A percentile compares a stretch with the other conserved stretches of the same genome.
Conservation (phyloP, 1,139 yeast genomes). For the Williopsis jadinii region DNA sequence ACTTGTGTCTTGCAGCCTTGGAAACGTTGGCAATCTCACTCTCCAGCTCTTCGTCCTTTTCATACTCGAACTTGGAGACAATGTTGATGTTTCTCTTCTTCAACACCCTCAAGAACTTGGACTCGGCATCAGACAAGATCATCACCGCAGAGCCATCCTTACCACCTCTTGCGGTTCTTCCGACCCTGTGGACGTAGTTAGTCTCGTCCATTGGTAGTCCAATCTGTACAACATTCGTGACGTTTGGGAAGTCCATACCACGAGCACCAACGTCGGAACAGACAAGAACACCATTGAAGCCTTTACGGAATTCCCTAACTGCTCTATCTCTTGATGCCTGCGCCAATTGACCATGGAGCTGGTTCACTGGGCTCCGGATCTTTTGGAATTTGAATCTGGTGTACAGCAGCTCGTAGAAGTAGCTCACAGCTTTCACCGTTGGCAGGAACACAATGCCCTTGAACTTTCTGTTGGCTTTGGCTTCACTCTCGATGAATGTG, state of each 20-base stretch:
- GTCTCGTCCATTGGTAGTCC: conserved; percentile 70
- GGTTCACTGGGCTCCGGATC: conserved; percentile 22
- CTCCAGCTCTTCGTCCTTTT: conserved; percentile 25
- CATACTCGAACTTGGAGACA: conserved; percentile 30
- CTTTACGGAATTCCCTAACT: conserved; percentile 47
- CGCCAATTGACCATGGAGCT: conserved; percentile 66
- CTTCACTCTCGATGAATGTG: conserved; percentile 35
- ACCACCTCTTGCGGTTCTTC: conserved; percentile 96
- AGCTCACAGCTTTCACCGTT: conserved; percentile 64
- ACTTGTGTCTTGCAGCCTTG: conserved; percentile 18
- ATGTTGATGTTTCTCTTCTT: conserved; percentile 44
- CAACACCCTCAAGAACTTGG: conserved; percentile 39
- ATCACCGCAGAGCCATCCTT: conserved; percentile 60
- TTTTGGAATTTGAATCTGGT: conserved; percentile 21
- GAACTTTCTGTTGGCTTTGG: conserved; percentile 33
- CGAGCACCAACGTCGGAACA: conserved; percentile 95
- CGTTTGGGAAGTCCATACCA: conserved; percentile 90
- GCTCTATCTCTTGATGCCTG: conserved; percentile 58
- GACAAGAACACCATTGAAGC: conserved; percentile 51
- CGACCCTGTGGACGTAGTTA: conserved; percentile 86
- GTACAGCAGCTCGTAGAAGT: conserved; percentile 34
- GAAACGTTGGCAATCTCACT: conserved; percentile 21
- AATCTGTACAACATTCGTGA: conserved; percentile 73
- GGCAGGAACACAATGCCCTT: conserved; percentile 83
- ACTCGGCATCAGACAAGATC: conserved; percentile 43